These are phyloP conservation scores for Capronia americana DNA, from an alignment of 2,329 filamentous ascomycete genomes.

Conservation along the genomic window DNA sequence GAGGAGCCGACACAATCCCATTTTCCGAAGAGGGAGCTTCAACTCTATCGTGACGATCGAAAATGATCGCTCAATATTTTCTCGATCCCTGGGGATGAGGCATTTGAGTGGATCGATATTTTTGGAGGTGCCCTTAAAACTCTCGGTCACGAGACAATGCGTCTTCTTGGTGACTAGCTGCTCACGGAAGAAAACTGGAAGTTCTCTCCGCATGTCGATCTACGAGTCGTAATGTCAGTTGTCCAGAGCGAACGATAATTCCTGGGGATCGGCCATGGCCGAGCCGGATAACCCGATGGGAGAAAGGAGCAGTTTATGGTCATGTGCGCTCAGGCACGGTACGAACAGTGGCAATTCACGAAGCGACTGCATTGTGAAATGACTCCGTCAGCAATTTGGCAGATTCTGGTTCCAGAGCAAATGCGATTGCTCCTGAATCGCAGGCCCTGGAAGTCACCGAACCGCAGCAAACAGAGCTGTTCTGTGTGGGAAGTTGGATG, in stretches of 20 bases:
- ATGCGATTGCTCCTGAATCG: neutral
- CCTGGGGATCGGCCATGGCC: neutral
- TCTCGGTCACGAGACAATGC: neutral
- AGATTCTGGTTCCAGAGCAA: neutral
- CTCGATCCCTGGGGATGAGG: neutral
- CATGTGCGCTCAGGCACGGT: neutral
- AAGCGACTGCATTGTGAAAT: neutral
- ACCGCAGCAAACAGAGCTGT: neutral
- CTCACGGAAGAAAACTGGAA: neutral
- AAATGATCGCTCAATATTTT: neutral
- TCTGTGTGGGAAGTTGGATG: neutral
- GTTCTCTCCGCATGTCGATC: neutral
- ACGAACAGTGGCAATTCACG: neutral
- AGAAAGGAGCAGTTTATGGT: neutral
- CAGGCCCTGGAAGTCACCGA: neutral
- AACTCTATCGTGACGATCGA: neutral
- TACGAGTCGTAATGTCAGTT: neutral
- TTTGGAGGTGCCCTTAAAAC: neutral
- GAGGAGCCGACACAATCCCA: neutral
- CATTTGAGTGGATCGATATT: neutral
- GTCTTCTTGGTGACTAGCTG: slow-evolving; percentile 6
- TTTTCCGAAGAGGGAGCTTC: neutral
- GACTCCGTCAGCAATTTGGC: neutral
- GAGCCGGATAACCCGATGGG: neutral
- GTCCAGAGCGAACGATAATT: neutral